A percentile compares a stretch with the other conserved stretches of the same genome.
phyloP scores from a whole-genome alignment of 371 early-diverging fungal genomes.

The Entomophthora muscae region DNA sequence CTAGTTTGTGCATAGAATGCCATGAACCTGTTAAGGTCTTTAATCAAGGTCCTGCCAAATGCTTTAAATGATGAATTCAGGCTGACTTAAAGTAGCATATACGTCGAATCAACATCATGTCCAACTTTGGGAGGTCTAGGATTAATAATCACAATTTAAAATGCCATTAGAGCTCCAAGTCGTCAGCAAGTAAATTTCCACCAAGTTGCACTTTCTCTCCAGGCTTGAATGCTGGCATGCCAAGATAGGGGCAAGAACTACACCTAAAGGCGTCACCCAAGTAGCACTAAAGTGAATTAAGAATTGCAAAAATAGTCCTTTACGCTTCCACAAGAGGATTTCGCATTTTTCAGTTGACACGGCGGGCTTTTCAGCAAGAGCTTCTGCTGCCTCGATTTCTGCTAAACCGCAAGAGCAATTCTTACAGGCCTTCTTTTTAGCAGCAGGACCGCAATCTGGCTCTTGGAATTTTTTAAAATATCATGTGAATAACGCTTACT shows the following conservation, averaged over 20 bases:
- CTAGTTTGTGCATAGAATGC: too few relatives aligned
- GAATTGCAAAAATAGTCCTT: conserved; percentile 13
- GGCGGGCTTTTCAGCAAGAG: conserved; percentile 16
- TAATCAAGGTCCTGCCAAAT: too few relatives aligned
- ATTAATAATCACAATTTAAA: too few relatives aligned
- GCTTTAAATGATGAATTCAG: too few relatives aligned
- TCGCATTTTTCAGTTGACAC: not conserved
- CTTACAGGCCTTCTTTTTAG: conserved; percentile 88
- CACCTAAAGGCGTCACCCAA: conserved; percentile 99
- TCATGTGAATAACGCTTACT: conserved; percentile 16
- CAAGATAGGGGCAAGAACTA: conserved; percentile 91
- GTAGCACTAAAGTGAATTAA: conserved; percentile 62
- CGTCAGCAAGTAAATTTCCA: conserved; percentile 40
- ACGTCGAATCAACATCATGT: too few relatives aligned
- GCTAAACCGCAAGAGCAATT: conserved; percentile 92
- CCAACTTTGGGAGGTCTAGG: too few relatives aligned
- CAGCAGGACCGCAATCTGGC: conserved; percentile 47
- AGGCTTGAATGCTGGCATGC: conserved; percentile 96
- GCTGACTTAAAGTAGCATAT: too few relatives aligned
- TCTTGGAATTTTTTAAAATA: conserved; percentile 14
- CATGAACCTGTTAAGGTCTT: too few relatives aligned
- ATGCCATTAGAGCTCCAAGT: conserved; percentile 27
- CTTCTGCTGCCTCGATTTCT: conserved; percentile 35
- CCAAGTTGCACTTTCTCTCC: conserved; percentile 81
- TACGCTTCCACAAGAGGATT: conserved; percentile 51